These are phyloP conservation scores for Coemansia furcata DNA, from an alignment of 192 early-diverging fungal genomes.

Conservation along the genomic window DNA sequence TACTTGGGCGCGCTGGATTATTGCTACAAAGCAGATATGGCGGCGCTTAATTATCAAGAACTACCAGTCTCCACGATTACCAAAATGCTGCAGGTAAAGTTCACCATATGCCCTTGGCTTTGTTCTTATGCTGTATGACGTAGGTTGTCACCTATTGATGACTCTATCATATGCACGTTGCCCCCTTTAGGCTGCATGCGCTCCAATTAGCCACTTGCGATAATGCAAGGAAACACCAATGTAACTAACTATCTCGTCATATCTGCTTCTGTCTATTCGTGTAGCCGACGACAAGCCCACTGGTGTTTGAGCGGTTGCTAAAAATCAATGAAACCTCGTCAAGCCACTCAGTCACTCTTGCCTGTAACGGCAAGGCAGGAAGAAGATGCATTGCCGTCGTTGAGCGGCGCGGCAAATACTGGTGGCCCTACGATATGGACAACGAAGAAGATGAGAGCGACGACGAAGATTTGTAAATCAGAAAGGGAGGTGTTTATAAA, in stretches of 20 bases:
- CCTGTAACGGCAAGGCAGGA: conserved; percentile 29
- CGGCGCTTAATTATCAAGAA: not conserved
- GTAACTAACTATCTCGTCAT: not conserved
- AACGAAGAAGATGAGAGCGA: conserved; percentile 20
- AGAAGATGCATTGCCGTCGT: conserved; percentile 39
- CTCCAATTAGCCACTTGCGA: not conserved
- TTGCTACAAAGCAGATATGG: not conserved
- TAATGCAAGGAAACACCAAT: not conserved
- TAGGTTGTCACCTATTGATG: not conserved
- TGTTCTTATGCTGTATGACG: not conserved
- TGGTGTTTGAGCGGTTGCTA: conserved; percentile 22
- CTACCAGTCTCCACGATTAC: not conserved
- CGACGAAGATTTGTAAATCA: not conserved
- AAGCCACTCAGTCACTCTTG: conserved; percentile 7
- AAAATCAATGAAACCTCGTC: conserved; percentile 15
- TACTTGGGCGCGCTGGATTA: conserved; percentile 31
- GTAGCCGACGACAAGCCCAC: not conserved
- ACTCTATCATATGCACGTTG: not conserved
- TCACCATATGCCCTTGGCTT: not conserved
- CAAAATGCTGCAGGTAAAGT: not conserved
- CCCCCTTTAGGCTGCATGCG: not conserved
- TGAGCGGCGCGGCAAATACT: conserved; percentile 32
- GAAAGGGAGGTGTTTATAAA: not conserved
- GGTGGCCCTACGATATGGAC: conserved; percentile 53
- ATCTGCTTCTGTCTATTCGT: not conserved